Evolutionary conservation across 345 rosid genomes (phyloP).

Genomic region (Bruguiera gymnorhiza): DNA sequence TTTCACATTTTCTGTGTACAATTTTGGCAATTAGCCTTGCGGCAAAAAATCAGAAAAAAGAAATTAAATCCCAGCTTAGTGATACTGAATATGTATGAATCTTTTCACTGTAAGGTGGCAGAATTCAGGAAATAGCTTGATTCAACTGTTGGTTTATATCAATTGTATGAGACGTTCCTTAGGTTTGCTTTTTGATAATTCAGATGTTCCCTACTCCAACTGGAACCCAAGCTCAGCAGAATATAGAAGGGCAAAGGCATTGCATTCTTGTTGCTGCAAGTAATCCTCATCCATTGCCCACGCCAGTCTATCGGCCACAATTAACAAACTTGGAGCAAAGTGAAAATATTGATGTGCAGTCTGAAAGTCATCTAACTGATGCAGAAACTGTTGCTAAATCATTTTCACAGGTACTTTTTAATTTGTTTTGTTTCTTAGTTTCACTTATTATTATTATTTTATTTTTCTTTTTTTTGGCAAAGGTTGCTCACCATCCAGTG

Average conservation of each 20-base stretch:
- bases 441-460: background rate
- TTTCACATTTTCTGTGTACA: too few relatives aligned
- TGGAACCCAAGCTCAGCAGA: constrained; percentile 66
- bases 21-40: too few relatives aligned
- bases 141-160: background rate
- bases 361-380: constrained; percentile 75
- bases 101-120: too few relatives aligned
- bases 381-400: constrained; percentile 84
- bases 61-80: too few relatives aligned
- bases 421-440: constrained; percentile 10
- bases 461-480: constrained; percentile 8
- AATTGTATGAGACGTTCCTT: constrained; percentile 1
- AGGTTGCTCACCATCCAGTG: constrained; percentile 7
- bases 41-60: too few relatives aligned
- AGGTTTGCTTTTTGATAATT: constrained; percentile 19
- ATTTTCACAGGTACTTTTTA: constrained; percentile 56
- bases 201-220: constrained; percentile 73
- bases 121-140: background rate
- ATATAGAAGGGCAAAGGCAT: constrained; percentile 68
- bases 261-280: constrained; percentile 90
- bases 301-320: constrained; percentile 88
- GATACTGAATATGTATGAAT: too few relatives aligned
- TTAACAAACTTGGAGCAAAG: constrained; percentile 54
- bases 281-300: constrained; percentile 84
- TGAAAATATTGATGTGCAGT: constrained; percentile 54